These are phyloP conservation scores for Boechera retrofracta DNA, from an alignment of 345 rosid genomes.

Conservation along the genomic window DNA sequence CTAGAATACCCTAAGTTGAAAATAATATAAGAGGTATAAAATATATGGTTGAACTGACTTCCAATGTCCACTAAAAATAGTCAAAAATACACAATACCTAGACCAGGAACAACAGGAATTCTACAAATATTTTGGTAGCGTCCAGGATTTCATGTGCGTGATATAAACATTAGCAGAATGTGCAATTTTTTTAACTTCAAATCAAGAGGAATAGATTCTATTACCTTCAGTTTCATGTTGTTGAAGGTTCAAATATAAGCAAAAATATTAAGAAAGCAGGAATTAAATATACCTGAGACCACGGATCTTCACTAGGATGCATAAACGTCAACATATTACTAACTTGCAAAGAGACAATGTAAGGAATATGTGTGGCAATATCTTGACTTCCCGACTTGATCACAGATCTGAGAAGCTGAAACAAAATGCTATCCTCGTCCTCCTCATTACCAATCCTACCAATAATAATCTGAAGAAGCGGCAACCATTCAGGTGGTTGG, in stretches of 20 bases:
- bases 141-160: slow-evolving; percentile 25
- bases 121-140: slow-evolving; percentile 11
- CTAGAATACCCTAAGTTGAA: slow-evolving; percentile 63
- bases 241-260: slow-evolving; percentile 19
- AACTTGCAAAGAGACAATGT: slow-evolving; percentile 61
- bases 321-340: slow-evolving; percentile 55
- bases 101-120: slow-evolving; percentile 18
- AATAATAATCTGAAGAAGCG: slow-evolving; percentile 72
- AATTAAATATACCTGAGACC: slow-evolving; percentile 69
- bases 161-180: slow-evolving; percentile 16
- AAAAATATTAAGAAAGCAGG: slow-evolving; percentile 22
- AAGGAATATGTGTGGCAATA: slow-evolving; percentile 69
- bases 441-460: slow-evolving; percentile 70
- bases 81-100: background rate
- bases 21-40: slow-evolving; percentile 23
- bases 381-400: slow-evolving; percentile 68
- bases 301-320: slow-evolving; percentile 58
- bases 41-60: slow-evolving; percentile 10
- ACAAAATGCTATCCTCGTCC: slow-evolving; percentile 66
- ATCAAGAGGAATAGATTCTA: background rate
- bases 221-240: slow-evolving; percentile 25
- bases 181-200: slow-evolving; percentile 5
- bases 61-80: slow-evolving; percentile 12
- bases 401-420: slow-evolving; percentile 73
- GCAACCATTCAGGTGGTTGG: slow-evolving; percentile 79